Evolutionary conservation across 176 grass and related monocot species (phyloP).

Genomic region (Oryza punctata): DNA sequence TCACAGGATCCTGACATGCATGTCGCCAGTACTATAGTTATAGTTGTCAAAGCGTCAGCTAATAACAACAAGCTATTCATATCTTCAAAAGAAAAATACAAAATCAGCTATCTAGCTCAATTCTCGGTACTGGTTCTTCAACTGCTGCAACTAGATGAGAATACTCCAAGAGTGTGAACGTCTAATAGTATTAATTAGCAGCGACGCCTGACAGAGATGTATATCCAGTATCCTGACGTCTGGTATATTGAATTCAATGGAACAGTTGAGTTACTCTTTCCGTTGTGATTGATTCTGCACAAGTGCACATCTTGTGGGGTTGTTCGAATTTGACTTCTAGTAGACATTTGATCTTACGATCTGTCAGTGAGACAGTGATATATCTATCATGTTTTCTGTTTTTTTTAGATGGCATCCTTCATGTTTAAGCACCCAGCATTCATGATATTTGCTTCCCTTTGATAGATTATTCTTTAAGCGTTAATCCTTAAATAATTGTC

Average conservation of each 20-base stretch:
- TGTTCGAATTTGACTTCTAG: not conserved
- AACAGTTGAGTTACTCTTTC: not conserved
- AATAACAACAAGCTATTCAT: too few relatives aligned
- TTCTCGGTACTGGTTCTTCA: not conserved
- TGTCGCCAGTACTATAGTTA: not conserved
- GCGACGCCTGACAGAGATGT: not conserved
- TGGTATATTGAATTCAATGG: constrained; percentile 1
- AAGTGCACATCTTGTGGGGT: not conserved
- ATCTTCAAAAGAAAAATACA: too few relatives aligned
- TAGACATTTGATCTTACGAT: not conserved
- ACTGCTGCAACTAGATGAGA: not conserved
- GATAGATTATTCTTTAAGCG: not conserved
- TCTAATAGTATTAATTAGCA: not conserved
- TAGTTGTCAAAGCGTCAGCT: too few relatives aligned
- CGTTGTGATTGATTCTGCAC: not conserved
- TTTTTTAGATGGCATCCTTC: not conserved
- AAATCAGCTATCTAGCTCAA: not conserved
- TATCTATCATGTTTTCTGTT: not conserved
- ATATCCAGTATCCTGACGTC: constrained; percentile 5
- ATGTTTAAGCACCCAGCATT: not conserved
- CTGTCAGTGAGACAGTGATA: not conserved
- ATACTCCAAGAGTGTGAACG: not conserved
- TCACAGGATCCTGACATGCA: not conserved
- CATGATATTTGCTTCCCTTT: not conserved
- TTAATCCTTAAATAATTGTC: not conserved